phyloP scores from a whole-genome alignment of 2,329 filamentous ascomycete genomes.

The Mollisia scopiformis region DNA sequence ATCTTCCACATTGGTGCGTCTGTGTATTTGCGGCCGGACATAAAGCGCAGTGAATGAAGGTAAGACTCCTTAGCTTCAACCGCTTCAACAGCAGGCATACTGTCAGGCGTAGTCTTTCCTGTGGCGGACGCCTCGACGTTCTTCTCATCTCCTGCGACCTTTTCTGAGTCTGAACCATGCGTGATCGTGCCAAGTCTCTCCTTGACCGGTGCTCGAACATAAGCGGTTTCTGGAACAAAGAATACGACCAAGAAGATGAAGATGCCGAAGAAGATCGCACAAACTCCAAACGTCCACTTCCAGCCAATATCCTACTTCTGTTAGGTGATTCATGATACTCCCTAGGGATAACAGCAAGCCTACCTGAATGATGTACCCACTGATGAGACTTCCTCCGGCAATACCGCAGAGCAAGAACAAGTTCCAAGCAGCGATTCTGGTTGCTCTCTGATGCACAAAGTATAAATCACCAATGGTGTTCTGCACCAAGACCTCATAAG shows the following conservation, averaged over 20 bases:
- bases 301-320: conserved; percentile 39
- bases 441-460: conserved; percentile 47
- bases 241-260: conserved; percentile 25
- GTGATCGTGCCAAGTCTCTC: conserved; percentile 24
- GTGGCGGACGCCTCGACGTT: conserved; percentile 11
- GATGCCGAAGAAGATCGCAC: conserved; percentile 37
- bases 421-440: conserved; percentile 43
- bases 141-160: conserved; percentile 4
- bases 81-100: conserved; percentile 16
- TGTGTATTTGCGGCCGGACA: conserved; percentile 37
- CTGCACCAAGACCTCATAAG: conserved; percentile 55
- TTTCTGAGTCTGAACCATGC: conserved; percentile 22
- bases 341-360: background rate
- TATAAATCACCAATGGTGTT: conserved; percentile 50
- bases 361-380: conserved; percentile 41
- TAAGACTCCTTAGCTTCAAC: conserved; percentile 35
- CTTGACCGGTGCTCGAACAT: conserved; percentile 26
- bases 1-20: conserved; percentile 39
- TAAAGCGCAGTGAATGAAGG: conserved; percentile 32
- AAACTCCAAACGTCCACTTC: conserved; percentile 44
- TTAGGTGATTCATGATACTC: background rate
- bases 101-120: background rate
- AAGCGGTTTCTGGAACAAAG: conserved; percentile 35
- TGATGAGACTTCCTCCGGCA: conserved; percentile 41
- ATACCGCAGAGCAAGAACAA: conserved; percentile 44